Evolutionary conservation across 1,284 basidiomycete species (phyloP).

Genomic region (Ustanciosporium gigantosporum): DNA sequence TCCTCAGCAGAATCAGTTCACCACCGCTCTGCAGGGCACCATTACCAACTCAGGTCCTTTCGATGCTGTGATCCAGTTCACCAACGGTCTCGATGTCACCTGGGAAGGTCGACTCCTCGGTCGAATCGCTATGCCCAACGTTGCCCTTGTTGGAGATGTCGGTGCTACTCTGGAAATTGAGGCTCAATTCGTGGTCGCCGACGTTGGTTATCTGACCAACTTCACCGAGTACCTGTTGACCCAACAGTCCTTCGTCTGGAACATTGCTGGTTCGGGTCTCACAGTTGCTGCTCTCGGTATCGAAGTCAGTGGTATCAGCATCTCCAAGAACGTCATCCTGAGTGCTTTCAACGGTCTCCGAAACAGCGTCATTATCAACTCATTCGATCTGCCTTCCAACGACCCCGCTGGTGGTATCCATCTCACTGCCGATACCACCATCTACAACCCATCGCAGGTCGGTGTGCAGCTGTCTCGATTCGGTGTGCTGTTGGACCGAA

Average conservation of each 20-base stretch:
- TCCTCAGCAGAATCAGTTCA: slow-evolving; percentile 67
- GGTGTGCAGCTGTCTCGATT: slow-evolving; percentile 72
- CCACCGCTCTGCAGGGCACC: slow-evolving; percentile 69
- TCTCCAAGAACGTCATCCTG: slow-evolving; percentile 70
- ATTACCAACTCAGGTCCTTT: slow-evolving; percentile 78
- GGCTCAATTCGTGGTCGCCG: slow-evolving; percentile 69
- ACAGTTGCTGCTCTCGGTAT: slow-evolving; percentile 65
- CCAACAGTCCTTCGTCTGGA: slow-evolving; percentile 74
- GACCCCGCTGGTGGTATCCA: slow-evolving; percentile 77
- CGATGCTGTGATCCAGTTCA: slow-evolving; percentile 73
- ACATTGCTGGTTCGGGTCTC: slow-evolving; percentile 72
- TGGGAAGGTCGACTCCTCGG: slow-evolving; percentile 71
- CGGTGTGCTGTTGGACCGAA: slow-evolving; percentile 69
- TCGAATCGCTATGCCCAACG: slow-evolving; percentile 69
- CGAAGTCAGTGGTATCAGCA: slow-evolving; percentile 66
- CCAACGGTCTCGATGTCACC: slow-evolving; percentile 69
- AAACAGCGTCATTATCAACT: slow-evolving; percentile 70
- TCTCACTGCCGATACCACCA: slow-evolving; percentile 69
- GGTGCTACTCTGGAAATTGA: slow-evolving; percentile 69
- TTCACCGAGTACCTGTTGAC: slow-evolving; percentile 73
- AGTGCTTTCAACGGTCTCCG: slow-evolving; percentile 75
- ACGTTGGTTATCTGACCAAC: slow-evolving; percentile 69
- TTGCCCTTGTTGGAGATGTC: slow-evolving; percentile 65
- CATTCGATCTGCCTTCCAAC: slow-evolving; percentile 74
- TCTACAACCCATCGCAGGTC: slow-evolving; percentile 76